Conservation (phyloP, 2,329 filamentous ascomycete species). For the Camillea tinctor region DNA sequence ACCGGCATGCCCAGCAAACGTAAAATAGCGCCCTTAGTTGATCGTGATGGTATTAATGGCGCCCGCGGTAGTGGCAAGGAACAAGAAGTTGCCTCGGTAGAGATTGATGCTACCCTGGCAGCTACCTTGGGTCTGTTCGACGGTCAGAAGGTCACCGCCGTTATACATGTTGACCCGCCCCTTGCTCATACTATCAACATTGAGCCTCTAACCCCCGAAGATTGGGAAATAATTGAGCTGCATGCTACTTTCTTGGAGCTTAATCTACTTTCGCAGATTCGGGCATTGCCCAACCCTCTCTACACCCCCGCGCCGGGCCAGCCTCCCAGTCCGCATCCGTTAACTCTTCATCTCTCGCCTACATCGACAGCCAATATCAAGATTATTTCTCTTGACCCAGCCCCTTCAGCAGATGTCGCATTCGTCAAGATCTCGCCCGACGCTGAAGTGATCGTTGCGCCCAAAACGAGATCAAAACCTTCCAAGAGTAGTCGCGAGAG, state of each 20-base stretch:
- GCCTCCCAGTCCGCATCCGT: slow-evolving; percentile 64
- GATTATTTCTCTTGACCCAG: slow-evolving; percentile 78
- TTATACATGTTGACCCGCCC: slow-evolving; percentile 84
- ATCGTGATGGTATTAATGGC: slow-evolving; percentile 68
- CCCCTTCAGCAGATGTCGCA: slow-evolving; percentile 62
- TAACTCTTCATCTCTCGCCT: slow-evolving; percentile 90
- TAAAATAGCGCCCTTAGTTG: slow-evolving; percentile 69
- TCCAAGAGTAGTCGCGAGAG: slow-evolving; percentile 68
- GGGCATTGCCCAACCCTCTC: slow-evolving; percentile 84
- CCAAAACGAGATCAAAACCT: slow-evolving; percentile 77
- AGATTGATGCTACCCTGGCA: slow-evolving; percentile 85
- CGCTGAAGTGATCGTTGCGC: slow-evolving; percentile 95
- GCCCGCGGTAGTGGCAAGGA: slow-evolving; percentile 62
- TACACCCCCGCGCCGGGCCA: slow-evolving; percentile 54
- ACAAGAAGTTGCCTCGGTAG: slow-evolving; percentile 74
- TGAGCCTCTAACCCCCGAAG: slow-evolving; percentile 88
- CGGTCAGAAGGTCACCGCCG: slow-evolving; percentile 71
- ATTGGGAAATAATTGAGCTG: slow-evolving; percentile 98
- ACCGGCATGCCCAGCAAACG: slow-evolving; percentile 96
- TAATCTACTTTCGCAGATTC: slow-evolving; percentile 89
- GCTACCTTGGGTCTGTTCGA: slow-evolving; percentile 73
- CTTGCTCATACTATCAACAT: slow-evolving; percentile 94
- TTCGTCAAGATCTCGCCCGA: slow-evolving; percentile 94
- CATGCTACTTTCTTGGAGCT: slow-evolving; percentile 94
- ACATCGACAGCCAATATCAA: slow-evolving; percentile 93